phyloP scores from a whole-genome alignment of 2,329 filamentous ascomycete species.

The Thielaviopsis euricoi region DNA sequence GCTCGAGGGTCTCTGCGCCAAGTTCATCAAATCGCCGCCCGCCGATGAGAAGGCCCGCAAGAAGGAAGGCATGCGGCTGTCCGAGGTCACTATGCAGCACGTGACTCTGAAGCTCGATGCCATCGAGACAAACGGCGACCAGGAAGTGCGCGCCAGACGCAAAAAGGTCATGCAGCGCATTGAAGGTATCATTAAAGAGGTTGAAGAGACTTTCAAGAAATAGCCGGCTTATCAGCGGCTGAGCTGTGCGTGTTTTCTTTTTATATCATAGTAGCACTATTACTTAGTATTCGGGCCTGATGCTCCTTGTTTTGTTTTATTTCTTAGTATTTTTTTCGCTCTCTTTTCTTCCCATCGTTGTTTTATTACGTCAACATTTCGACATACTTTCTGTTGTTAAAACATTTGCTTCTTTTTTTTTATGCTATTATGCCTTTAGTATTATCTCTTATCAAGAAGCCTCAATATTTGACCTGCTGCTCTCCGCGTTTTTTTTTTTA shows the following conservation, averaged over 20 bases:
- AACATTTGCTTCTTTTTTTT: background rate
- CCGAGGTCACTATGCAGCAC: slow-evolving; percentile 61
- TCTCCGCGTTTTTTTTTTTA: too few species aligned
- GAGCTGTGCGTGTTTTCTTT: background rate
- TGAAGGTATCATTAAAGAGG: slow-evolving; percentile 45
- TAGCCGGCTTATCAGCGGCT: background rate
- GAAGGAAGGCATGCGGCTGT: slow-evolving; percentile 59
- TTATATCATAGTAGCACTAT: too few species aligned
- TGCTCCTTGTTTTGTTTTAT: background rate
- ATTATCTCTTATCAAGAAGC: too few species aligned
- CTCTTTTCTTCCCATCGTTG: background rate
- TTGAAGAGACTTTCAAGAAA: slow-evolving; percentile 34
- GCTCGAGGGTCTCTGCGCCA: slow-evolving; percentile 46
- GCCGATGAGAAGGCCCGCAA: slow-evolving; percentile 47
- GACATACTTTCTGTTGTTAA: background rate
- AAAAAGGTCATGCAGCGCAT: slow-evolving; percentile 60
- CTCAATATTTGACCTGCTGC: too few species aligned
- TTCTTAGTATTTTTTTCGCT: background rate
- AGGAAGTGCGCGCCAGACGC: slow-evolving; percentile 44
- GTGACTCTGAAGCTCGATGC: slow-evolving; percentile 62
- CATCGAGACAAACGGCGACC: slow-evolving; percentile 55
- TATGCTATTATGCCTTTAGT: background rate
- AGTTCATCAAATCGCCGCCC: slow-evolving; percentile 48
- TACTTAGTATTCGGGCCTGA: background rate
- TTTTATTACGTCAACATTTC: background rate